A percentile compares a stretch with the other conserved stretches of the same genome.
Evolutionary conservation across 768 basidiomycete genomes (phyloP).

Genomic region (Russula lepida): DNA sequence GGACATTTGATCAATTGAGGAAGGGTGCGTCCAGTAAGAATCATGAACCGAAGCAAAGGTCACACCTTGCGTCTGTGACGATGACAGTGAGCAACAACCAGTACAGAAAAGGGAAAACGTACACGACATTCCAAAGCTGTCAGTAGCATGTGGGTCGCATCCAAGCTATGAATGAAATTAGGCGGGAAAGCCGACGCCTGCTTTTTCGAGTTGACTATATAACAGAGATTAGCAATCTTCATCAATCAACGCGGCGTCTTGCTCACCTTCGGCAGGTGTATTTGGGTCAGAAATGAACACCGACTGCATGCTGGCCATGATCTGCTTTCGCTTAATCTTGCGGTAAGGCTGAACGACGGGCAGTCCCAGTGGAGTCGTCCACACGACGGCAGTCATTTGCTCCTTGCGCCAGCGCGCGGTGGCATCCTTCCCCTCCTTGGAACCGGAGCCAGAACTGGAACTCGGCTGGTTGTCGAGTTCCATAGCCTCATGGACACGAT

Average conservation of each 20-base stretch:
- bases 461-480: conserved; percentile 22
- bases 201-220: conserved; percentile 65
- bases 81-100: conserved; percentile 3
- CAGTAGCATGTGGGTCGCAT: conserved; percentile 98
- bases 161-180: conserved; percentile 95
- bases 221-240: not conserved
- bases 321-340: conserved; percentile 71
- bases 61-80: conserved; percentile 52
- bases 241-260: not conserved
- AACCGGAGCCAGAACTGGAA: not conserved
- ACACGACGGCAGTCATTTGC: conserved; percentile 92
- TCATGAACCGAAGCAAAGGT: conserved; percentile 97
- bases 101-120: conserved; percentile 24
- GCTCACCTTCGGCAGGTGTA: conserved; percentile 52
- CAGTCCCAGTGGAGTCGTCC: conserved; percentile 93
- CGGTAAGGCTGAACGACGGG: conserved; percentile 97
- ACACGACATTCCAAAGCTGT: conserved; percentile 87
- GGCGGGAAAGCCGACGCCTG: conserved; percentile 98
- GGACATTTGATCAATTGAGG: conserved; percentile 81
- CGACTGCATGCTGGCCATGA: conserved; percentile 76
- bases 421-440: conserved; percentile 14
- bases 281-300: conserved; percentile 88
- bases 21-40: conserved; percentile 98
- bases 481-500: conserved; percentile 46
- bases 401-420: conserved; percentile 58